A percentile compares a stretch with the other conserved stretches of the same genome.
These are phyloP conservation scores for Euphorbia lathyris DNA, from an alignment of 345 rosid species.

Conservation along the genomic window DNA sequence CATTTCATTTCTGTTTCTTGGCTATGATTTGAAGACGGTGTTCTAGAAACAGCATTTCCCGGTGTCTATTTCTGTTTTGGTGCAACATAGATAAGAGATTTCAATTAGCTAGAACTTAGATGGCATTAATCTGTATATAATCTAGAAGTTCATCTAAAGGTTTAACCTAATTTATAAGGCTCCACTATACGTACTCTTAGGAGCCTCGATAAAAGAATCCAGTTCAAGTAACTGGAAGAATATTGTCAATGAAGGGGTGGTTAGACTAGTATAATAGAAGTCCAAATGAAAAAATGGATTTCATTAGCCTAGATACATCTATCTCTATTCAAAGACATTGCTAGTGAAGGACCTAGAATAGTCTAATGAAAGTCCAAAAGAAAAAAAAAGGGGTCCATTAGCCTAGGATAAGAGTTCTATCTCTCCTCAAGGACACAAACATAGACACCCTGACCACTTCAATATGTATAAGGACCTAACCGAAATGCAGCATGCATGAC, in stretches of 20 bases:
- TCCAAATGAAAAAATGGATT: background rate
- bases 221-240: background rate
- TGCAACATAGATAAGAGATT: too few species aligned
- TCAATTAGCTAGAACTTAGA: background rate
- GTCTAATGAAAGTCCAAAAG: background rate
- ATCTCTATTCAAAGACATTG: too few species aligned
- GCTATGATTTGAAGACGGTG: too few species aligned
- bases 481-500: background rate
- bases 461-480: background rate
- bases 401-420: background rate
- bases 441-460: background rate
- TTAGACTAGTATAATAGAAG: background rate
- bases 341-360: too few species aligned
- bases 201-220: background rate
- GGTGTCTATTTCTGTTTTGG: too few species aligned
- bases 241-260: background rate
- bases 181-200: background rate
- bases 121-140: background rate
- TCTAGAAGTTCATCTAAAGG: background rate
- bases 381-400: background rate
- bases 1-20: too few species aligned
- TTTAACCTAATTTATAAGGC: background rate
- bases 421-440: background rate
- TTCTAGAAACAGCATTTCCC: too few species aligned
- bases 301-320: background rate